Conservation (phyloP, 2,329 filamentous ascomycete species). For the Cryphonectria carpinicola region DNA sequence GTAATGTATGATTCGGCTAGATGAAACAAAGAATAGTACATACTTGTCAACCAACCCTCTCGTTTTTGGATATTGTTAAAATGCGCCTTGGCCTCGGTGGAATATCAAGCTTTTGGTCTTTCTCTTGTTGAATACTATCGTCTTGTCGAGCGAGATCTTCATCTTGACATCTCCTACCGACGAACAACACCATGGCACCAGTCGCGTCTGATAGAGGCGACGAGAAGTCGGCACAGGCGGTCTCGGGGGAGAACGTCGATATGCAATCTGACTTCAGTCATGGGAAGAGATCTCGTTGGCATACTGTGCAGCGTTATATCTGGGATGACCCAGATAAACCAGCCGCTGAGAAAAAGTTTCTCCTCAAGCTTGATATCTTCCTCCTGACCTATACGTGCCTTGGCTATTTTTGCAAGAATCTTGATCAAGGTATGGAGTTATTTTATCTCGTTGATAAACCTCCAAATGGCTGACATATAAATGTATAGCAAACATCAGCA, state of each 20-base stretch:
- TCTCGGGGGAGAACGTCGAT: not conserved
- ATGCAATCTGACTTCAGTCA: not conserved
- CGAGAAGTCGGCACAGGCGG: conserved; percentile 1
- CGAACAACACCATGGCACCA: not conserved
- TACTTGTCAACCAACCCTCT: not conserved
- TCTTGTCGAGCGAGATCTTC: not conserved
- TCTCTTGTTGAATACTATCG: not conserved
- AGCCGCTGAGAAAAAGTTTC: conserved; percentile 27
- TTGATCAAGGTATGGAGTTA: conserved; percentile 18
- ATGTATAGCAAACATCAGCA: conserved; percentile 21
- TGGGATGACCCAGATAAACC: conserved; percentile 39
- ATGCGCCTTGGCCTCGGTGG: not conserved
- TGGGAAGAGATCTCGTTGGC: conserved; percentile 15
- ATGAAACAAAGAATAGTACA: not conserved
- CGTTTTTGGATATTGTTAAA: not conserved
- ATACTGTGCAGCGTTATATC: conserved; percentile 34
- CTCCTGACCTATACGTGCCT: conserved; percentile 25
- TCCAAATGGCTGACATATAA: not conserved
- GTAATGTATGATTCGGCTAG: not conserved
- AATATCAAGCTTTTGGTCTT: not conserved
- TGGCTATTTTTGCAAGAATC: conserved; percentile 28
- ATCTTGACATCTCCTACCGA: not conserved
- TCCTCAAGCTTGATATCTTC: conserved; percentile 29
- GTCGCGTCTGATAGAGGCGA: not conserved
- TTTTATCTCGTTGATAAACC: not conserved